Conservation (phyloP, 106 monocot species). For the Acanthochlamys bracteata region DNA sequence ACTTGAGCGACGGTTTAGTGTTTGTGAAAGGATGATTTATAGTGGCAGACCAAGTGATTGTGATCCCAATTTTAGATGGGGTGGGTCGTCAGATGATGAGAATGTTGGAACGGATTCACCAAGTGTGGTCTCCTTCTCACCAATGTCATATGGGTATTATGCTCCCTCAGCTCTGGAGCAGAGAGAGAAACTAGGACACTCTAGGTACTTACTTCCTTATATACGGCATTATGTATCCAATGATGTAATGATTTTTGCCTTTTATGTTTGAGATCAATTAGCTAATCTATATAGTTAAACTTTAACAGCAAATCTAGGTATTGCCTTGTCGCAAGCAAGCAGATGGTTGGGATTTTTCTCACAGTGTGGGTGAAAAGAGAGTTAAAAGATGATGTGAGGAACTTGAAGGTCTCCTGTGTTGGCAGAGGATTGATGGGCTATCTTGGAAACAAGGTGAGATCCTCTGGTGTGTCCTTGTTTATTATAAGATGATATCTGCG, state of each 20-base stretch:
- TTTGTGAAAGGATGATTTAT: constrained; percentile 51
- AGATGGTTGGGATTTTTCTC: constrained; percentile 84
- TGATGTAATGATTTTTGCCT: neutral
- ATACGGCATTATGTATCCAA: neutral
- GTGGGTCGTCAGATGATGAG: constrained; percentile 42
- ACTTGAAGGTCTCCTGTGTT: constrained; percentile 73
- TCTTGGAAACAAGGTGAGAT: constrained; percentile 65
- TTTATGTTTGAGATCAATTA: too few relatives aligned
- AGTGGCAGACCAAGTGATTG: constrained; percentile 61
- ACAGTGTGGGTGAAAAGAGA: constrained; percentile 62
- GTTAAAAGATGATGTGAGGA: constrained; percentile 57
- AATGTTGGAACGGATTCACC: constrained; percentile 41
- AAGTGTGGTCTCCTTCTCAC: constrained; percentile 32
- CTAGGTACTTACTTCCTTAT: constrained; percentile 24
- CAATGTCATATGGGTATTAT: constrained; percentile 38
- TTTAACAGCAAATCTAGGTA: constrained; percentile 22
- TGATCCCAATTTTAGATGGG: constrained; percentile 46
- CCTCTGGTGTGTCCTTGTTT: neutral
- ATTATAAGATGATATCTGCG: neutral
- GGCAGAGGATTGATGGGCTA: constrained; percentile 81
- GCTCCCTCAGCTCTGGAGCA: constrained; percentile 19
- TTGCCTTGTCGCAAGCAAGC: constrained; percentile 74
- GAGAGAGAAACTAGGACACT: constrained; percentile 24
- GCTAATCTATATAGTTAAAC: too few relatives aligned
- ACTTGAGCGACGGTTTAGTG: constrained; percentile 50